Conservation (phyloP, 345 rosid genomes). For the Limnanthes douglasii region DNA sequence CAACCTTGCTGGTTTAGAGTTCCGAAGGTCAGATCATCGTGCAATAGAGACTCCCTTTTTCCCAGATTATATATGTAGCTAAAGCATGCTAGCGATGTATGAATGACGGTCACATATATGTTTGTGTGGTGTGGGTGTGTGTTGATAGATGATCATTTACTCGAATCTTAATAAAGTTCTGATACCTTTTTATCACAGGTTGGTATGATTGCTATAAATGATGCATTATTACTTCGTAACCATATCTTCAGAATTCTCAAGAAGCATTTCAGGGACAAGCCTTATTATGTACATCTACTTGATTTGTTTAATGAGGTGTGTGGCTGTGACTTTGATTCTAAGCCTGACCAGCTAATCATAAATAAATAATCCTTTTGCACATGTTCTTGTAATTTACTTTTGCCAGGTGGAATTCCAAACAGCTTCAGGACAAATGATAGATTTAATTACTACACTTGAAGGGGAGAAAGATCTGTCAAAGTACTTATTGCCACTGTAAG, state of each 20-base stretch:
- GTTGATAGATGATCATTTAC: no score
- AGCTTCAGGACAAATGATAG: slow-evolving; percentile 31
- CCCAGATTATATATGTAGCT: not conserved
- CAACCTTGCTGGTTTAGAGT: not conserved
- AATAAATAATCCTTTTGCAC: no score
- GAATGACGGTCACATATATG: no score
- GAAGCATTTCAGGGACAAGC: slow-evolving; percentile 32
- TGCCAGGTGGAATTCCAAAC: slow-evolving; percentile 32
- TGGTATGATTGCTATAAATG: slow-evolving; percentile 24
- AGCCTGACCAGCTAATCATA: not conserved
- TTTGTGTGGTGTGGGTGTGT: no score
- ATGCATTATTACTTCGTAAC: slow-evolving; percentile 30
- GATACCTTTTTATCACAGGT: not conserved
- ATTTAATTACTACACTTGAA: slow-evolving; percentile 25
- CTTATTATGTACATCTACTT: slow-evolving; percentile 34
- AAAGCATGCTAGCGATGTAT: not conserved
- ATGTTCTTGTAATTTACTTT: slow-evolving; percentile 1
- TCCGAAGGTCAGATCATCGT: not conserved
- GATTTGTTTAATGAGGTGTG: slow-evolving; percentile 47
- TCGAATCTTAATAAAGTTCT: no score
- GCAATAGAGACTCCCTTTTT: not conserved
- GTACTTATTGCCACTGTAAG: slow-evolving; percentile 20
- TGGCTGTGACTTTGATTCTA: not conserved
- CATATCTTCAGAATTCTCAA: slow-evolving; percentile 35
- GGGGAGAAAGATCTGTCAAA: slow-evolving; percentile 28